These are phyloP conservation scores for Leccinum sublutescens DNA, from an alignment of 768 basidiomycete genomes.

Conservation along the genomic window DNA sequence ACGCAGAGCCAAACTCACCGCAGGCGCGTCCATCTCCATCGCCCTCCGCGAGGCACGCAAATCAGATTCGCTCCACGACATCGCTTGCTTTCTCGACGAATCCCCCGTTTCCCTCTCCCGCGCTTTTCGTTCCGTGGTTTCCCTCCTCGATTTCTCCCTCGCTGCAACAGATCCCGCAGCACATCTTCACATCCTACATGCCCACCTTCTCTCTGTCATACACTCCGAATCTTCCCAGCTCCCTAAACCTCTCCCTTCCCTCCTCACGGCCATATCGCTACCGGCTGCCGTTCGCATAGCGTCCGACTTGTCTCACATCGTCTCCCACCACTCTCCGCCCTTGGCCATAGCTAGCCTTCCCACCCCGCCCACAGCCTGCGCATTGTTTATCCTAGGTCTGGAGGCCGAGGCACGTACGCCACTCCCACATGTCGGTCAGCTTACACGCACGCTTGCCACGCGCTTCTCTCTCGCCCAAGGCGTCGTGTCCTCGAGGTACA, in stretches of 20 bases:
- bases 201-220: constrained; percentile 46
- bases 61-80: constrained; percentile 64
- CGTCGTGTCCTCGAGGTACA: constrained; percentile 69
- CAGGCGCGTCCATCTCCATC: constrained; percentile 67
- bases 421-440: constrained; percentile 51
- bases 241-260: constrained; percentile 34
- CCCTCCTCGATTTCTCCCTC: constrained; percentile 54
- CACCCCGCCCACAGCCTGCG: constrained; percentile 58
- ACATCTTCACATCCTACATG: constrained; percentile 56
- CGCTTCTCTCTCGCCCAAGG: constrained; percentile 50
- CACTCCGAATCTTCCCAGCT: constrained; percentile 32
- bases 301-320: constrained; percentile 46
- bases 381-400: constrained; percentile 63
- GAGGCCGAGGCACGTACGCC: constrained; percentile 62
- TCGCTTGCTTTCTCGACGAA: constrained; percentile 65
- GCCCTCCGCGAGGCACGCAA: constrained; percentile 70
- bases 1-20: constrained; percentile 62
- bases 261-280: constrained; percentile 40
- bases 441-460: constrained; percentile 55
- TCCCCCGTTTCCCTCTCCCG: constrained; percentile 51
- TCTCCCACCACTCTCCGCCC: constrained; percentile 37
- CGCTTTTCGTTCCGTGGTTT: constrained; percentile 50
- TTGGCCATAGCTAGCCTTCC: constrained; percentile 42
- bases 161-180: constrained; percentile 55
- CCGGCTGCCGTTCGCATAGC: constrained; percentile 40